Percentiles rank a stretch among this genome's conserved stretches.
Evolutionary conservation across 192 early-diverging fungal species (phyloP).

Genomic region (Funneliformis geosporum): DNA sequence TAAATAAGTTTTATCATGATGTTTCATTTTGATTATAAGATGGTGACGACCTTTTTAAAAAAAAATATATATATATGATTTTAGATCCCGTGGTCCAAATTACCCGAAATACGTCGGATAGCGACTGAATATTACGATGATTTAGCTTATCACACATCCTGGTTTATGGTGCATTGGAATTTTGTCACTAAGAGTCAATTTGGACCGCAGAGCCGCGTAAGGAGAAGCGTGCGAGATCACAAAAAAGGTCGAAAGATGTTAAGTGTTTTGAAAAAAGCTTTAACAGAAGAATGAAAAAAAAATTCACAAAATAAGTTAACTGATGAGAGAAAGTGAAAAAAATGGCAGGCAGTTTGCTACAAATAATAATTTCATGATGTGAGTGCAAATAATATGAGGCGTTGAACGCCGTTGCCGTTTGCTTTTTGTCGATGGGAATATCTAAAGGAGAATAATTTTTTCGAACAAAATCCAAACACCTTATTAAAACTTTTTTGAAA

Average conservation of each 20-base stretch:
- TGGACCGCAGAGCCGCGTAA: slow-evolving; percentile 83
- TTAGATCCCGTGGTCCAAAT: slow-evolving; percentile 81
- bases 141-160: slow-evolving; percentile 81
- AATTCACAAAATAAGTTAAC: too few relatives aligned
- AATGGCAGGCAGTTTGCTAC: too few relatives aligned
- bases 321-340: too few relatives aligned
- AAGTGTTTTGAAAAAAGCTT: slow-evolving; percentile 39
- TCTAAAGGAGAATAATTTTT: too few relatives aligned
- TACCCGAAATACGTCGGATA: slow-evolving; percentile 75
- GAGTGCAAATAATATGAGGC: too few relatives aligned
- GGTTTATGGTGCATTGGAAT: slow-evolving; percentile 80
- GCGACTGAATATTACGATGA: slow-evolving; percentile 92
- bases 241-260: slow-evolving; percentile 72
- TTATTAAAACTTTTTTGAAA: too few relatives aligned
- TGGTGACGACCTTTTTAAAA: background rate
- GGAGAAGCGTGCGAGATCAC: slow-evolving; percentile 70
- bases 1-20: background rate
- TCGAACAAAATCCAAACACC: too few relatives aligned
- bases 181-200: slow-evolving; percentile 75
- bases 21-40: background rate
- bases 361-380: too few relatives aligned
- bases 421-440: too few relatives aligned
- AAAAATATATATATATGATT: background rate
- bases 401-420: too few relatives aligned
- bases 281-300: background rate